A percentile compares a stretch with the other conserved stretches of the same genome.
Evolutionary conservation across 371 early-diverging fungal genomes (phyloP).

Genomic region (Actinomortierella ambigua): DNA sequence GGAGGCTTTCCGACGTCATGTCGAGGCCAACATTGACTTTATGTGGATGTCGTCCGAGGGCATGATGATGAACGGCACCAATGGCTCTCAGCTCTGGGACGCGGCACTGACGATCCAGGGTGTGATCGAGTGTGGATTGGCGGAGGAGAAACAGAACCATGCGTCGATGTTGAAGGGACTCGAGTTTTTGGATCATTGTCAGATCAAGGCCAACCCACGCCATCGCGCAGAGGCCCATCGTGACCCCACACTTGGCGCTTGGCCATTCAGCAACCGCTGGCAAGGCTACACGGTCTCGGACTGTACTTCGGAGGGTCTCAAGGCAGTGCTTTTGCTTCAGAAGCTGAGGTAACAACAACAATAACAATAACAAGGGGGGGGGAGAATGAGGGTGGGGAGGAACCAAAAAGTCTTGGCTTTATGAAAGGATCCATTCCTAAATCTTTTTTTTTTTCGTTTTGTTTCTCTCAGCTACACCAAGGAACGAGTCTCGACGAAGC

Average conservation of each 20-base stretch:
- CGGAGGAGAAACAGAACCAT: conserved; percentile 70
- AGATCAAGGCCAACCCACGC: conserved; percentile 80
- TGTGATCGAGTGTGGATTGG: conserved; percentile 72
- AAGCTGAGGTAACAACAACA: conserved; percentile 47
- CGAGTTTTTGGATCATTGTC: conserved; percentile 86
- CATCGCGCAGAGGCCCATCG: conserved; percentile 76
- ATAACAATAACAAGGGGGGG: neutral
- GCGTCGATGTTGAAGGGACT: conserved; percentile 71
- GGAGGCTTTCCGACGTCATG: conserved; percentile 76
- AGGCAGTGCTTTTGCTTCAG: conserved; percentile 82
- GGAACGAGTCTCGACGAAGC: conserved; percentile 55
- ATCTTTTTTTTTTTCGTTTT: too few relatives aligned
- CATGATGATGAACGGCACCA: conserved; percentile 97
- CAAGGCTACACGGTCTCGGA: conserved; percentile 96
- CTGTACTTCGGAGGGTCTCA: conserved; percentile 95
- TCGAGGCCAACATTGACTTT: conserved; percentile 77
- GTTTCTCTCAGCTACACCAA: conserved; percentile 54
- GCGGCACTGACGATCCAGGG: conserved; percentile 90
- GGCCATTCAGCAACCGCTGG: conserved; percentile 95
- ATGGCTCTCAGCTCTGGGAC: conserved; percentile 98
- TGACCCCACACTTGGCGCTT: conserved; percentile 88
- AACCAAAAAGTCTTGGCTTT: too few relatives aligned
- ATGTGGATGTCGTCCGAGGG: conserved; percentile 92
- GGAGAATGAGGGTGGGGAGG: too few relatives aligned
- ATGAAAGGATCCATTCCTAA: too few relatives aligned